A percentile compares a stretch with the other conserved stretches of the same genome.
These are phyloP conservation scores for Eucalyptus regnans DNA, from an alignment of 345 rosid species.

Conservation along the genomic window DNA sequence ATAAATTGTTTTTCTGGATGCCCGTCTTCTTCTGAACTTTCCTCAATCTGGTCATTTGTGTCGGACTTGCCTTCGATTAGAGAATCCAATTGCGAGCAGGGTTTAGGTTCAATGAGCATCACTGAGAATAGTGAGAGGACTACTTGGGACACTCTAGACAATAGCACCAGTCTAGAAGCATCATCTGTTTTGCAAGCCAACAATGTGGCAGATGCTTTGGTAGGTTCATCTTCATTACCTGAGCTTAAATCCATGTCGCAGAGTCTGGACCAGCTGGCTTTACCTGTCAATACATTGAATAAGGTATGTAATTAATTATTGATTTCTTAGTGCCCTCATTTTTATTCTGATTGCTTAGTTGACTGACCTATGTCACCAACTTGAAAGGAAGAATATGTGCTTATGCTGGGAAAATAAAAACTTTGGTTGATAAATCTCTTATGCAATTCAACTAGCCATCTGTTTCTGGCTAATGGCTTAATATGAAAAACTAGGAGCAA, in stretches of 20 bases:
- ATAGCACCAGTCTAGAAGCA: slow-evolving; percentile 8
- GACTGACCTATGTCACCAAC: neutral
- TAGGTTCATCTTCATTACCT: slow-evolving; percentile 28
- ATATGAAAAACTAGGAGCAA: neutral
- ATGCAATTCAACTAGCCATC: neutral
- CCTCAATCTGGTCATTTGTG: slow-evolving; percentile 82
- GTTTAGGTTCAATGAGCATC: slow-evolving; percentile 78
- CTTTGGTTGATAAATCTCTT: neutral
- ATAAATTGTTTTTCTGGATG: slow-evolving; percentile 83
- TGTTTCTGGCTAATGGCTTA: neutral
- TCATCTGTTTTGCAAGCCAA: slow-evolving; percentile 9
- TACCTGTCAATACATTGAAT: slow-evolving; percentile 26
- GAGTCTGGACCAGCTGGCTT: slow-evolving; percentile 21
- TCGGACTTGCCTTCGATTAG: slow-evolving; percentile 30
- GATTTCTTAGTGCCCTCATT: neutral
- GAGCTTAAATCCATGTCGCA: slow-evolving; percentile 23
- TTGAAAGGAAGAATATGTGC: neutral
- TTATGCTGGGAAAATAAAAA: neutral
- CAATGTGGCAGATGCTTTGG: slow-evolving; percentile 18
- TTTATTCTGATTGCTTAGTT: neutral
- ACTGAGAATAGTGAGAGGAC: slow-evolving; percentile 20
- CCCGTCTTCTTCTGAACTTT: slow-evolving; percentile 81
- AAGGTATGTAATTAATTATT: slow-evolving; percentile 27
- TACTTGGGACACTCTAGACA: slow-evolving; percentile 23
- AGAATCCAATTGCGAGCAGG: slow-evolving; percentile 64